Percentiles rank a stretch among this genome's conserved stretches.
Conservation (phyloP, 495 filamentous ascomycete species). For the Aspergillus olivimuriae region DNA sequence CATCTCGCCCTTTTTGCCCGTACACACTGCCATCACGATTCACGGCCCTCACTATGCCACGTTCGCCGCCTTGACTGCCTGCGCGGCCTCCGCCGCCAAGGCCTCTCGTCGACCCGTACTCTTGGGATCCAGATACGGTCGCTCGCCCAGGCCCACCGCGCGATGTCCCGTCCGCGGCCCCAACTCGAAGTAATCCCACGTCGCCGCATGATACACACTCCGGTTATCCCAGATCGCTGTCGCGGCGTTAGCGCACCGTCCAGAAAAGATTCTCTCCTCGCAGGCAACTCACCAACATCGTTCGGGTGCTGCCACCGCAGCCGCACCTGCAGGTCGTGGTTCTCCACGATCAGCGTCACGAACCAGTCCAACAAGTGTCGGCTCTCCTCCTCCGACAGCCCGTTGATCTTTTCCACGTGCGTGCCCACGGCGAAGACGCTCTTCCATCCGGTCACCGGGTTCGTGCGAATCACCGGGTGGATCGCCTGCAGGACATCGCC, state of each 20-base stretch:
- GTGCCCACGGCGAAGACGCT: conserved; percentile 58
- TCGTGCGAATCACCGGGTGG: conserved; percentile 73
- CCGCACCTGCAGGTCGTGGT: conserved; percentile 77
- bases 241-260: background rate
- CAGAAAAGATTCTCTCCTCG: too few species aligned
- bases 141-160: conserved; percentile 61
- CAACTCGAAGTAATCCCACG: conserved; percentile 58
- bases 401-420: conserved; percentile 59
- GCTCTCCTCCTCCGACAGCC: conserved; percentile 58
- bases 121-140: conserved; percentile 56
- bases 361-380: conserved; percentile 58
- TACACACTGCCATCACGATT: background rate
- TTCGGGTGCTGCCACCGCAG: conserved; percentile 54
- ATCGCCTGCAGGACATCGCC: conserved; percentile 55
- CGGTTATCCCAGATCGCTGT: conserved; percentile 80
- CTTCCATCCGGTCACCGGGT: conserved; percentile 82
- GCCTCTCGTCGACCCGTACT: conserved; percentile 41
- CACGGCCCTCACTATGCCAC: background rate
- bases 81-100: conserved; percentile 15
- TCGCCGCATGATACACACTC: conserved; percentile 63
- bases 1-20: too few species aligned
- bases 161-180: conserved; percentile 54
- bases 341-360: conserved; percentile 57
- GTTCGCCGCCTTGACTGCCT: background rate
- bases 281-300: conserved; percentile 48